These are phyloP conservation scores for Rhizopus microsporus DNA, from an alignment of 371 early-diverging fungal genomes.

Conservation along the genomic window DNA sequence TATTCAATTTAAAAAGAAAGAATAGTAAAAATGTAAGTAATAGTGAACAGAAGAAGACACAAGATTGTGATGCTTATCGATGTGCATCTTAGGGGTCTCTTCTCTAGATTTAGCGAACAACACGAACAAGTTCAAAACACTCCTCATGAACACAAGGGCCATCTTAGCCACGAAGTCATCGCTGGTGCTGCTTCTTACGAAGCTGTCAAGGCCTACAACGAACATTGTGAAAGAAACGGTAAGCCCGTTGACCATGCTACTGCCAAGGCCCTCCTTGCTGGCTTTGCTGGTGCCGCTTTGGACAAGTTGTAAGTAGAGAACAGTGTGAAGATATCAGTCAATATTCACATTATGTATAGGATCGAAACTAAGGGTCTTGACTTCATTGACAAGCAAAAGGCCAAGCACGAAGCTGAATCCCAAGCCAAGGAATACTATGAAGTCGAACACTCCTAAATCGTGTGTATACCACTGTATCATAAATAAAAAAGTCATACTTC, in stretches of 20 bases:
- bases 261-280: constrained; percentile 57
- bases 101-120: constrained; percentile 29
- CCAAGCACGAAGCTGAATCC: constrained; percentile 45
- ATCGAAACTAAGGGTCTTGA: constrained; percentile 58
- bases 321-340: too few relatives aligned
- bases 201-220: constrained; percentile 51
- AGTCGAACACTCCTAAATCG: constrained; percentile 8
- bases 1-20: too few relatives aligned
- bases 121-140: constrained; percentile 29
- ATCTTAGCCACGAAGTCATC: constrained; percentile 53
- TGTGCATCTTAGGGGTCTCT: constrained; percentile 38
- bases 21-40: too few relatives aligned
- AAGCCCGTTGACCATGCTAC: constrained; percentile 45
- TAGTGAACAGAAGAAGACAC: too few relatives aligned
- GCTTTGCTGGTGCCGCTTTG: constrained; percentile 50
- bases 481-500: not conserved
- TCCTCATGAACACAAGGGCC: constrained; percentile 42
- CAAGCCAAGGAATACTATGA: constrained; percentile 35
- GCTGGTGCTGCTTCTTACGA: constrained; percentile 54
- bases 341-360: constrained; percentile 4
- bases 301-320: constrained; percentile 42
- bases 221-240: constrained; percentile 49
- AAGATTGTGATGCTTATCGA: not conserved
- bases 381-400: constrained; percentile 45
- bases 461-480: not conserved